Percentiles rank a stretch among this genome's conserved stretches.
phyloP scores from a whole-genome alignment of 371 early-diverging fungal species.

The Coemansia linderi region DNA sequence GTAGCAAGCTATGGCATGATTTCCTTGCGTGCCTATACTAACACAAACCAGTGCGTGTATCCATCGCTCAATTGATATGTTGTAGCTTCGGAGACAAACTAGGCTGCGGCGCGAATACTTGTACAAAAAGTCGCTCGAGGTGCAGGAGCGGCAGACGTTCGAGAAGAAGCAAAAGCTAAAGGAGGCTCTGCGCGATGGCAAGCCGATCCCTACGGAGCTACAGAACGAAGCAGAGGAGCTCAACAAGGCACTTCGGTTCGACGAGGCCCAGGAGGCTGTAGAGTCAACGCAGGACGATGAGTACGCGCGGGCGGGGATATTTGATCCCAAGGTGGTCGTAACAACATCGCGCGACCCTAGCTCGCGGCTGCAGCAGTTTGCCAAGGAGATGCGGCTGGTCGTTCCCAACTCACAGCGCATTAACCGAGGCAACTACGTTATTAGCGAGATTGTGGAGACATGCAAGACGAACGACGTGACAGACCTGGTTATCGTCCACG shows the following conservation, averaged over 20 bases:
- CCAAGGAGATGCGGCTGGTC: slow-evolving; percentile 97
- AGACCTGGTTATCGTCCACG: slow-evolving; percentile 95
- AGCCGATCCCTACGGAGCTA: slow-evolving; percentile 80
- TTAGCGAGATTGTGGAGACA: slow-evolving; percentile 94
- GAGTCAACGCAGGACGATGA: slow-evolving; percentile 93
- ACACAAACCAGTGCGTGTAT: not conserved
- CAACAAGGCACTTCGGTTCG: slow-evolving; percentile 79
- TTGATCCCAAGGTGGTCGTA: slow-evolving; percentile 94
- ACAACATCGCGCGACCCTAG: slow-evolving; percentile 98
- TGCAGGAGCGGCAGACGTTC: slow-evolving; percentile 83
- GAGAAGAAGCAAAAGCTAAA: slow-evolving; percentile 92
- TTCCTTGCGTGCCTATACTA: not conserved
- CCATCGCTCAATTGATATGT: not conserved
- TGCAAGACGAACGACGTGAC: slow-evolving; percentile 95
- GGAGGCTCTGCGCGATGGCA: slow-evolving; percentile 89
- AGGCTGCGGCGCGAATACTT: slow-evolving; percentile 78
- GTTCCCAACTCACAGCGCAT: slow-evolving; percentile 97
- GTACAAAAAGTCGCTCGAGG: slow-evolving; percentile 91
- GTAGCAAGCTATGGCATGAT: not conserved
- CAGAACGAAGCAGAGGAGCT: slow-evolving; percentile 74
- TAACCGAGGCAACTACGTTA: slow-evolving; percentile 96
- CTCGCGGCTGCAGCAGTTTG: slow-evolving; percentile 90
- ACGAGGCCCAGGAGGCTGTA: slow-evolving; percentile 83
- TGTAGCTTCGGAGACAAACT: slow-evolving; percentile 45
- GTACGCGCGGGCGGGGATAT: slow-evolving; percentile 90